Evolutionary conservation across 2,329 filamentous ascomycete species (phyloP).

Genomic region (Xylaria arbuscula): DNA sequence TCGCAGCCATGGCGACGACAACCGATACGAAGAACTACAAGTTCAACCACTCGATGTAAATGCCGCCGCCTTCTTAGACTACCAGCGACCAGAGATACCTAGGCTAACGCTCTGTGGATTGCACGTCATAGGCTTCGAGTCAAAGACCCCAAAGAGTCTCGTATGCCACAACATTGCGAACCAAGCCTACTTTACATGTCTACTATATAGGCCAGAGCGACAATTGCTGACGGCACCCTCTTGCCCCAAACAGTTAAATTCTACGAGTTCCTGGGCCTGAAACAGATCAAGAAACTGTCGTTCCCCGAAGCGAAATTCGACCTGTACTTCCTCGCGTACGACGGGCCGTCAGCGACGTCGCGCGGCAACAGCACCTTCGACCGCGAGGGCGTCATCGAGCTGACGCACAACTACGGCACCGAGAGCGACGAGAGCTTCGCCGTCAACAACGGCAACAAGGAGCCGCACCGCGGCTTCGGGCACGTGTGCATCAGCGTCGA

Average conservation of each 20-base stretch:
- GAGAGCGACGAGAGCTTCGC: slow-evolving; percentile 85
- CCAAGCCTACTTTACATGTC: not conserved
- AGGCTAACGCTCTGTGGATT: slow-evolving; percentile 25
- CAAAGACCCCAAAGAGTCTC: slow-evolving; percentile 87
- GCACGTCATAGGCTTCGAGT: slow-evolving; percentile 77
- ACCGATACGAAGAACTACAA: slow-evolving; percentile 84
- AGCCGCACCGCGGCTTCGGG: slow-evolving; percentile 84
- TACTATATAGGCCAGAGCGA: not conserved
- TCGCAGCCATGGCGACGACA: slow-evolving; percentile 70
- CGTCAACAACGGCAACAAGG: slow-evolving; percentile 89
- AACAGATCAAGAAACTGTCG: slow-evolving; percentile 80
- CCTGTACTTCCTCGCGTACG: slow-evolving; percentile 94
- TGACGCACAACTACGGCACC: slow-evolving; percentile 87
- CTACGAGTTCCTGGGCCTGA: slow-evolving; percentile 93
- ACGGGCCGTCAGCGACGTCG: slow-evolving; percentile 79
- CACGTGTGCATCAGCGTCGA: slow-evolving; percentile 87
- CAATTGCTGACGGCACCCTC: not conserved
- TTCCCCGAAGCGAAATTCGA: slow-evolving; percentile 93
- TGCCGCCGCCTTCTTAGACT: not conserved
- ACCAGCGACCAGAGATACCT: not conserved
- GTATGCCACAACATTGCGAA: slow-evolving; percentile 54
- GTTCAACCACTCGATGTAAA: slow-evolving; percentile 87
- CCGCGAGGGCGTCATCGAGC: slow-evolving; percentile 89
- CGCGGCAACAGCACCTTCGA: slow-evolving; percentile 78
- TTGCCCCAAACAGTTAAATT: slow-evolving; percentile 74